Conservation (phyloP, 805 yeast species). For the Ogataea zsoltii region DNA sequence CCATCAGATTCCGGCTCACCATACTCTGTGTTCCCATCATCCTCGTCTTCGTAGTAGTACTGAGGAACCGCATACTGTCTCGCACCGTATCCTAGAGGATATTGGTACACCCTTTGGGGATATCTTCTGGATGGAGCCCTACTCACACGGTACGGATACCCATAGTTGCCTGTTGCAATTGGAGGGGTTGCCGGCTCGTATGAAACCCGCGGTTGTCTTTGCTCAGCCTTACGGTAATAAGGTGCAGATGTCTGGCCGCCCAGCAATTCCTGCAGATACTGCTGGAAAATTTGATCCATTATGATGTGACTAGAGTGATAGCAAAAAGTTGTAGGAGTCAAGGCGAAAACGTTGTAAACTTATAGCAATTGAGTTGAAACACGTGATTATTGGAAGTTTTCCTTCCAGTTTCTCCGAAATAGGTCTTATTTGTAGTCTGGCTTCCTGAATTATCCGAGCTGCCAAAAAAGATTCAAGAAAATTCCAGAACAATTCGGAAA, state of each 20-base stretch:
- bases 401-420: no score
- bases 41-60: conserved; percentile 7
- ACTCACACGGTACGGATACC: neutral
- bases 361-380: no score
- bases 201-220: conserved; percentile 1
- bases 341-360: neutral
- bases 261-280: conserved; percentile 18
- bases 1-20: neutral
- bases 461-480: neutral
- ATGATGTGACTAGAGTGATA: neutral
- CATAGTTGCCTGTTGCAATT: neutral
- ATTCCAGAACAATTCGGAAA: conserved; percentile 1
- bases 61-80: conserved; percentile 4
- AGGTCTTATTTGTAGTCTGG: neutral
- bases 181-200: neutral
- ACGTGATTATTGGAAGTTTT: no score
- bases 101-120: neutral
- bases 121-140: neutral
- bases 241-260: conserved; percentile 13
- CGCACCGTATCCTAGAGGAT: conserved; percentile 1
- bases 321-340: neutral
- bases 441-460: neutral
- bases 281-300: conserved; percentile 24
- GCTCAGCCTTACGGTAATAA: conserved; percentile 4
- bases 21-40: conserved; percentile 11